Evolutionary conservation across 106 monocot species (phyloP), one percentile per base, ranked within the genome.

Genomic region (Hemerocallis citrina): DNA sequence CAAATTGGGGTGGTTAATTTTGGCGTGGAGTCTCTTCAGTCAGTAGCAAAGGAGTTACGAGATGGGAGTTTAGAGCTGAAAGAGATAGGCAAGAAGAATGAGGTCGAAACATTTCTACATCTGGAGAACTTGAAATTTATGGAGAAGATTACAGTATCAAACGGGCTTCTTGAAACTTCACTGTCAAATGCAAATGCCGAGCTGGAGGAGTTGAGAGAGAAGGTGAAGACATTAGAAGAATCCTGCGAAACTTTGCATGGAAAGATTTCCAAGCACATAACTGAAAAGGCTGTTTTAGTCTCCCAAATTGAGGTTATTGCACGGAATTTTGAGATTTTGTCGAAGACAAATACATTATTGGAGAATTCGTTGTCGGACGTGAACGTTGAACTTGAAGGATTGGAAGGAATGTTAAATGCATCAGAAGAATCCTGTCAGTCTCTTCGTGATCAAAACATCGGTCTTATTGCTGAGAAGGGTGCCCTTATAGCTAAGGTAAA

Each of bases 301-400:
- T 68, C 75, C 13, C 75, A 83, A 50, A 44, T 89, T 17, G 71
- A 83, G 34, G 40, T 24, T 32, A 48, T 71, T 59, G 24, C 67
- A 45, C 40, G 68, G 15, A 75, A 77, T 44, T 75, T 88, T 66
- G 85, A 78, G 65, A 73, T 80, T 46, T 62, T 85, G 34, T 65
- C 67, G 9, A 70, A 59, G 56, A 75, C 72, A 55, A 99, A 85
- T 59, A 67, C 47, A 7, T 62, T 75, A 14, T 60, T 88, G 34
- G 88, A 92, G 59, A 85, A 68, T 57, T 88, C 85, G 25, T 29
- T 99, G 9, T 79, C 65, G 36, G 98, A 85, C 62, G 68, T 70
- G 17, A 75, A 80, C 62, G 48, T 44, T 40, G 88, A 92, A 63
- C 67, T 99, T 46, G 81, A 85, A 63, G 67, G 54, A 33, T 72